Base-by-base conservation (phyloP, 495 filamentous ascomycete genomes). In the Neurospora sp. region DNA sequence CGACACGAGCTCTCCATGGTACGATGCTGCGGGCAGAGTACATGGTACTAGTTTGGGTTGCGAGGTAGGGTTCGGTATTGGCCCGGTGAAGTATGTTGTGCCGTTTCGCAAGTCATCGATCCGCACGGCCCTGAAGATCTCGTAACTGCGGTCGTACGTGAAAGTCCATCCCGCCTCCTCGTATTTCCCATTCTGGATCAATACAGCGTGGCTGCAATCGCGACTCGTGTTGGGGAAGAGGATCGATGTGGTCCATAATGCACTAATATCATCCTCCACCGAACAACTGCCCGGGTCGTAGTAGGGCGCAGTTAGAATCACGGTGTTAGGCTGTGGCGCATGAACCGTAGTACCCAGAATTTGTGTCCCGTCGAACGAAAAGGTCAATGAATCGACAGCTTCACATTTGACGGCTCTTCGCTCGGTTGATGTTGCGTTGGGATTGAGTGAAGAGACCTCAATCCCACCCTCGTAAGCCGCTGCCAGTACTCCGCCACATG, bases 171-270 rank as follows among this genome's bases (percentile, higher is more conserved):
- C 88, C 35, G 90, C 89, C 76, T 94, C 93, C 44, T 89, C 89
- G 71, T 92, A 88, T n/a, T 87, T 86, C 40, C 89, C 88, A 74
- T 88, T 85, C 42, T 92, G 89, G 3, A 96, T 82, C 23, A 95
- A 77, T 3, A 90, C 90, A 46, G 92, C 93, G 81, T 94, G 91
- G 72, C 90, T 93, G 73, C 91, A 94, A 44, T 91, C 90, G 46
- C 88, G 86, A 71, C 89, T 93, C 23, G 88, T 89, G 72, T 94
- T 92, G 1, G 93, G 93, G 70, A 96, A 96, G 1, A 96, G 83
- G 38, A 96, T 94, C 48, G 94, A 94, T 1, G 93, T 94, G 59
- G 93, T 96, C 93, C 93, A 96, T 77, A 95, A 85, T 8, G 90
- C 90, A 77, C 91, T 92, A 46, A 95, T 86, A 71, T 90, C 85